Evolutionary conservation across 179 eudicot genomes (phyloP), one percentile per base, ranked within the genome.

Genomic region (Nepenthes alata): DNA sequence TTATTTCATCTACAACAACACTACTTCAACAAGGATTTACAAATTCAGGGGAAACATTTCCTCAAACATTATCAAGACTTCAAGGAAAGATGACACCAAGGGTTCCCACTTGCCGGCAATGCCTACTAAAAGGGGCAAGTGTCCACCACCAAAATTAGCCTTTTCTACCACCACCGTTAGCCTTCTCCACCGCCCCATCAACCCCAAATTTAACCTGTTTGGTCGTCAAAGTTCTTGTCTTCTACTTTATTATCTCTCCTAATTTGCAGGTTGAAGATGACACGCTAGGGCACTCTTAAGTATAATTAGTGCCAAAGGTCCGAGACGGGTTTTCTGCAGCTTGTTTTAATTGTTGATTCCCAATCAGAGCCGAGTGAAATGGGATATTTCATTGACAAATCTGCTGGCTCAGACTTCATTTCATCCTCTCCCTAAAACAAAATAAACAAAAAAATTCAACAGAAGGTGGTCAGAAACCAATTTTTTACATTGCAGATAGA

Each of bases 51-150:
- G 58, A 45, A 47, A 9, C 2, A 52, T 34, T 25, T 25, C 25
- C 25, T 25, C 25, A 25, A 6, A 37, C 25, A 25, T 25, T 25
- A 25, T 25, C 25, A 25, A 25, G 25, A 25, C 25, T 35, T 85
- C 77, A 78, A 53, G 84, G 81, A 61, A 89, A 93, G 52, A 95
- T 93, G 0, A 88, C 84, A 57, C 87, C 86, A 49, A 95, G 83
- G 72, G 25, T 93, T 93, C 54, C 98, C 98, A 47, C 84, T 85
- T 0, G 93, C 83, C 0, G 98, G 98, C 59, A 93, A 93, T 93
- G 96, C 69, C 96, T 80, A 74, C 74, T 80, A 59, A 95, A 96
- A 73, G 75, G 85, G 34, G 81, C 70, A 77, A 80, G 68, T 57
- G 73, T 39, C 53, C 67, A 65, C 64, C 60, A 51, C 59, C 72